These are phyloP conservation scores for Paramecium sonneborni DNA, from an alignment of 73 alveolate species.

Conservation along the genomic window DNA sequence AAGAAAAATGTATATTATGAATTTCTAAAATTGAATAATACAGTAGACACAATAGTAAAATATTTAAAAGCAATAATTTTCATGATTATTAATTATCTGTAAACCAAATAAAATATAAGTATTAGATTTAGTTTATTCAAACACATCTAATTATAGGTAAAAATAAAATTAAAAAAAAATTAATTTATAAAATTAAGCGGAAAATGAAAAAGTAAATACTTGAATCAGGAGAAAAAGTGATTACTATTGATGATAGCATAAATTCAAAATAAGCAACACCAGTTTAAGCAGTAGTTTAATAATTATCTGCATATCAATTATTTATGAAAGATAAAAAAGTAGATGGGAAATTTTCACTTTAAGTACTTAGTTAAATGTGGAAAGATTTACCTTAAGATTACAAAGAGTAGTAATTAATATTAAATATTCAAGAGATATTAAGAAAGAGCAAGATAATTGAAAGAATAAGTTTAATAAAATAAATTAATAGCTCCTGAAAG, in stretches of 20 bases:
- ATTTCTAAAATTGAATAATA: too few species aligned
- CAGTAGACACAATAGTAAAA: not conserved
- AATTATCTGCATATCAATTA: not conserved
- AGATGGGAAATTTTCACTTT: not conserved
- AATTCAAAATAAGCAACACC: not conserved
- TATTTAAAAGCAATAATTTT: constrained; percentile 1
- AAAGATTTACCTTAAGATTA: not conserved
- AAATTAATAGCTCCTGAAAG: not conserved
- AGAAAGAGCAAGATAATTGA: not conserved
- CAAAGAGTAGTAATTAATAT: not conserved
- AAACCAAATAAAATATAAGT: not conserved
- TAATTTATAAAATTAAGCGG: constrained; percentile 14
- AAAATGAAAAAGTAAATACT: not conserved
- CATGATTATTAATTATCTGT: not conserved
- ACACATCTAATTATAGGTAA: constrained; percentile 43
- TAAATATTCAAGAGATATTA: constrained; percentile 23
- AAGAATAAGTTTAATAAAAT: not conserved
- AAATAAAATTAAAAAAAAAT: not conserved
- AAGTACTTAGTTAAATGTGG: not conserved
- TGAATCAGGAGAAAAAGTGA: not conserved
- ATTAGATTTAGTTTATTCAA: not conserved
- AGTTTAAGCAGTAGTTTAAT: not conserved
- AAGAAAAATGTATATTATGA: not conserved
- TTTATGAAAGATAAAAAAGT: not conserved
- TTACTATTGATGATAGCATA: not conserved